These are phyloP conservation scores for Conticribra weissflogii DNA, from an alignment of 108 stramenopile species.

Conservation along the genomic window DNA sequence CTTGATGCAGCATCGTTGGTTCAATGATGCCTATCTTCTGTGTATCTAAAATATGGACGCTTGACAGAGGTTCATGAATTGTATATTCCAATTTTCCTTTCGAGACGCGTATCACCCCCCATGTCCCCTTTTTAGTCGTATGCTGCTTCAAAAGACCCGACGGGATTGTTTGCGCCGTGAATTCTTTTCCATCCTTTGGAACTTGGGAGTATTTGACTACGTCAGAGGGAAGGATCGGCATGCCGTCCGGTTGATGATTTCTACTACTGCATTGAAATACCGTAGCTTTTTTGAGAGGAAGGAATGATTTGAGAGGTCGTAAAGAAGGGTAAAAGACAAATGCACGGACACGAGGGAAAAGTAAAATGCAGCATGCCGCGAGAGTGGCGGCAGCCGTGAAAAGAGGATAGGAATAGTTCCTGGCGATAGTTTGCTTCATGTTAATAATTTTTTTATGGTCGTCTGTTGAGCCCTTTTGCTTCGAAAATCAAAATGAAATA, in stretches of 20 bases:
- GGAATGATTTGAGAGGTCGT: neutral
- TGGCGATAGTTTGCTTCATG: too few relatives aligned
- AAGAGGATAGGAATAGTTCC: too few relatives aligned
- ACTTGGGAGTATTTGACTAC: conserved; percentile 56
- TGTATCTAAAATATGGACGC: conserved; percentile 26
- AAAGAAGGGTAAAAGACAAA: neutral
- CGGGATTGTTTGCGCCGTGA: conserved; percentile 48
- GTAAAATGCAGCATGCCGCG: neutral
- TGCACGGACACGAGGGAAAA: neutral
- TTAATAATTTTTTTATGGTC: too few relatives aligned
- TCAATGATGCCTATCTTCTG: conserved; percentile 49
- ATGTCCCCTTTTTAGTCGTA: conserved; percentile 63
- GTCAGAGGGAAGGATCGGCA: conserved; percentile 49
- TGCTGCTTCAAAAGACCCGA: conserved; percentile 52
- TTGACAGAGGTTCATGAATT: conserved; percentile 30
- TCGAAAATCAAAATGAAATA: too few relatives aligned
- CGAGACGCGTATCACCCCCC: conserved; percentile 54
- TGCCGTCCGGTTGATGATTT: conserved; percentile 28
- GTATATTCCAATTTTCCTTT: conserved; percentile 51
- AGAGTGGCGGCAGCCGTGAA: neutral
- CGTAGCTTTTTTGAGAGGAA: neutral
- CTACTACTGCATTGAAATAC: neutral
- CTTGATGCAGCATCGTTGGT: conserved; percentile 47
- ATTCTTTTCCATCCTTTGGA: conserved; percentile 31
- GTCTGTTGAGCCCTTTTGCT: too few relatives aligned